Conservation (phyloP, 768 basidiomycete genomes). For the Suillus subluteus region DNA sequence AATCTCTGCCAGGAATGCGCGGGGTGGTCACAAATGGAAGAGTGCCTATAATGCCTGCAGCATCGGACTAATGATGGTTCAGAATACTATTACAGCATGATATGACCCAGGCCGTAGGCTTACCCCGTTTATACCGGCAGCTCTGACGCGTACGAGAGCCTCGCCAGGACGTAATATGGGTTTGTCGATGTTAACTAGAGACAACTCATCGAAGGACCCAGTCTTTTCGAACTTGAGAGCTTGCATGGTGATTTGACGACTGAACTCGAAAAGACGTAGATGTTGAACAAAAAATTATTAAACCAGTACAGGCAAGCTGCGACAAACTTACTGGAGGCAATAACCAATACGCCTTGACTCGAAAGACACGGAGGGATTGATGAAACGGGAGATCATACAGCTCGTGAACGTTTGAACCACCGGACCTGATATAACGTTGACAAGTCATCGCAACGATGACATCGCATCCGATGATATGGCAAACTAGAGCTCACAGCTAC, state of each 20-base stretch:
- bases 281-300: neutral
- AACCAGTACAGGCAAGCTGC: no score
- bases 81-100: neutral
- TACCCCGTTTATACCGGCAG: slow-evolving; percentile 38
- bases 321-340: neutral
- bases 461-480: neutral
- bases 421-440: neutral
- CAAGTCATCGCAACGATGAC: neutral
- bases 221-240: slow-evolving; percentile 35
- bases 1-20: slow-evolving; percentile 33
- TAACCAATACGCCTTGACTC: neutral
- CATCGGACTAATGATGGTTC: slow-evolving; percentile 30
- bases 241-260: slow-evolving; percentile 26
- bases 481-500: neutral
- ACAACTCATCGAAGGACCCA: slow-evolving; percentile 34
- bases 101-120: slow-evolving; percentile 10
- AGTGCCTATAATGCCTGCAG: slow-evolving; percentile 29
- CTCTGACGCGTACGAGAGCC: slow-evolving; percentile 34
- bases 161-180: slow-evolving; percentile 33
- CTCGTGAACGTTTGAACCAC: neutral
- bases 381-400: neutral
- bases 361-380: neutral
- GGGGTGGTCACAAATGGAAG: slow-evolving; percentile 33
- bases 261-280: neutral
- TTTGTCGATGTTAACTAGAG: slow-evolving; percentile 25